A percentile compares a stretch with the other conserved stretches of the same genome.
Conservation (phyloP, 1,284 basidiomycete species). For the Phlebopus sp. region DNA sequence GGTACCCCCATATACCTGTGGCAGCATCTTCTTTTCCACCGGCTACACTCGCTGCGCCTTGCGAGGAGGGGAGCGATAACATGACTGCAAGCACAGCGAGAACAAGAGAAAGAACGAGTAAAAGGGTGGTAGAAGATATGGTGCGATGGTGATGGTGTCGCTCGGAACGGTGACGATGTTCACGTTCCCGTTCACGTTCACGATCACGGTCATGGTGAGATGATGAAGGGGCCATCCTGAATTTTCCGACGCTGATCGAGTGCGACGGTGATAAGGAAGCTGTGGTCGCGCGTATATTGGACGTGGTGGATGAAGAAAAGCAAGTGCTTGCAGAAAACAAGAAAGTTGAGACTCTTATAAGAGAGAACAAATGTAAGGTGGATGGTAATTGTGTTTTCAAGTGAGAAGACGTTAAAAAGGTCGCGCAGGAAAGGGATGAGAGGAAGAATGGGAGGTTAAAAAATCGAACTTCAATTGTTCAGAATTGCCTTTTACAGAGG, state of each 20-base stretch:
- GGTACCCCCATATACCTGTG: conserved; percentile 62
- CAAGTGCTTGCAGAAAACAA: conserved; percentile 11
- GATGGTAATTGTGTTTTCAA: not conserved
- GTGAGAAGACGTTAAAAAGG: conserved; percentile 10
- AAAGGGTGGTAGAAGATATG: conserved; percentile 82
- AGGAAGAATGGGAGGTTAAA: conserved; percentile 28
- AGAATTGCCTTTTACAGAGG: conserved; percentile 21
- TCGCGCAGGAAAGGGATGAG: conserved; percentile 14
- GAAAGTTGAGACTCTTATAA: conserved; percentile 14
- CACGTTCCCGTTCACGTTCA: conserved; percentile 53
- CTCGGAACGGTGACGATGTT: conserved; percentile 50
- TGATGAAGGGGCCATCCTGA: conserved; percentile 81
- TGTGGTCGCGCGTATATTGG: conserved; percentile 53
- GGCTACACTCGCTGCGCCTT: conserved; percentile 27
- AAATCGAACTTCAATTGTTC: conserved; percentile 32
- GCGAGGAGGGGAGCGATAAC: conserved; percentile 70
- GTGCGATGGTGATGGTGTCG: conserved; percentile 75
- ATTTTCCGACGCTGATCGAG: conserved; percentile 47
- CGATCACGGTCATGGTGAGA: conserved; percentile 68
- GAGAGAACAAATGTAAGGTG: conserved; percentile 14
- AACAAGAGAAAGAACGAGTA: conserved; percentile 78
- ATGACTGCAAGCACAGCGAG: conserved; percentile 80
- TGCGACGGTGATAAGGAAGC: conserved; percentile 73
- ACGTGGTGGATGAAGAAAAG: conserved; percentile 60
- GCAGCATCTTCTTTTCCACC: conserved; percentile 40